These are phyloP conservation scores for Candida smagusa DNA, from an alignment of 1,139 yeast species.

Conservation along the genomic window DNA sequence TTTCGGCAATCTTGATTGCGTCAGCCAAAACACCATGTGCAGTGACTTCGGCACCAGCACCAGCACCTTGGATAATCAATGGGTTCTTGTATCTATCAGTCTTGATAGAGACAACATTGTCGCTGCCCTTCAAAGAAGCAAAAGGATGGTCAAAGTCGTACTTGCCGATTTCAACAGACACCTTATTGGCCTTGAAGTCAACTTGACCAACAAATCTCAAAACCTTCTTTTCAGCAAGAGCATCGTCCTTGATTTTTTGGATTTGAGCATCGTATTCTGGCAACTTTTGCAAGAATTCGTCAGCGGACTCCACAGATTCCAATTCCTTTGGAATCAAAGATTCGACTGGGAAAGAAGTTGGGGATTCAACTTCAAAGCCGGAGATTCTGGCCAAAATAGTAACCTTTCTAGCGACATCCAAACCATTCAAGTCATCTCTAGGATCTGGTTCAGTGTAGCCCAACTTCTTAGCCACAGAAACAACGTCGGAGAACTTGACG, in stretches of 20 bases:
- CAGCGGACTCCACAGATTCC: slow-evolving; percentile 68
- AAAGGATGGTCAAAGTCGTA: slow-evolving; percentile 88
- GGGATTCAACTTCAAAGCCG: slow-evolving; percentile 83
- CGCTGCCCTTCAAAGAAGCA: slow-evolving; percentile 93
- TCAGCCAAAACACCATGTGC: slow-evolving; percentile 98
- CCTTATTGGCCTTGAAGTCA: slow-evolving; percentile 65
- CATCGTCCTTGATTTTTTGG: slow-evolving; percentile 73
- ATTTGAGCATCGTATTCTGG: slow-evolving; percentile 81
- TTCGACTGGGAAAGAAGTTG: slow-evolving; percentile 93
- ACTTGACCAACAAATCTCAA: slow-evolving; percentile 91
- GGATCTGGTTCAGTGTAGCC: slow-evolving; percentile 99
- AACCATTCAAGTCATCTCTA: slow-evolving; percentile 95
- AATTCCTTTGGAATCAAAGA: slow-evolving; percentile 86
- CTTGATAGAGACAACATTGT: slow-evolving; percentile 88
- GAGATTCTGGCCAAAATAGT: slow-evolving; percentile 92
- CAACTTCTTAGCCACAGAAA: slow-evolving; percentile 76
- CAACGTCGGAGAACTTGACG: slow-evolving; percentile 85
- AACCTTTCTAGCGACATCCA: slow-evolving; percentile 97
- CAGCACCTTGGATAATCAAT: slow-evolving; percentile 95
- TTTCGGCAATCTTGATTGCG: slow-evolving; percentile 84
- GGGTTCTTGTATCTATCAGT: slow-evolving; percentile 92
- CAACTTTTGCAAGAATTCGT: slow-evolving; percentile 74
- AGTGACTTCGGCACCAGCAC: slow-evolving; percentile 98
- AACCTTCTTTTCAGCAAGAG: slow-evolving; percentile 80
- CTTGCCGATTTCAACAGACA: slow-evolving; percentile 84